These are phyloP conservation scores for Grosmannia serpens DNA, from an alignment of 2,329 filamentous ascomycete species.

Conservation along the genomic window DNA sequence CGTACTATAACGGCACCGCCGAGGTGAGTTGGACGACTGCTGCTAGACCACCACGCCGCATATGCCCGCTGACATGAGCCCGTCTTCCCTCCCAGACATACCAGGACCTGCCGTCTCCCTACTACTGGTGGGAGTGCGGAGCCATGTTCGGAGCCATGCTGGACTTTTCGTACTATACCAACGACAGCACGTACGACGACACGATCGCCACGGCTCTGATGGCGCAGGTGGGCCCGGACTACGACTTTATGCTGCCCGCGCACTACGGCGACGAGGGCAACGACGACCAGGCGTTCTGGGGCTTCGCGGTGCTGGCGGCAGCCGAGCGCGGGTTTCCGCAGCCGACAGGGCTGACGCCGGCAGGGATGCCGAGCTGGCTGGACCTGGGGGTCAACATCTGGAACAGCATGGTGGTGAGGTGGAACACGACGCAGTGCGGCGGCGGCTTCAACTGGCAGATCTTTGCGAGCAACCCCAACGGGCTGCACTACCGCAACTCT, in stretches of 20 bases:
- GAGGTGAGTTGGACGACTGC: constrained; percentile 18
- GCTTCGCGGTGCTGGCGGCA: constrained; percentile 53
- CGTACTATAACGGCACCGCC: constrained; percentile 49
- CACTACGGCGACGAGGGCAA: constrained; percentile 55
- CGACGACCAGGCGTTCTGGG: constrained; percentile 68
- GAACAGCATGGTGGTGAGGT: constrained; percentile 56
- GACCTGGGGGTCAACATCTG: constrained; percentile 60
- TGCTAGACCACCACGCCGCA: not conserved
- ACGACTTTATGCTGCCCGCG: constrained; percentile 47
- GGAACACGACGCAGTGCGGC: constrained; percentile 55
- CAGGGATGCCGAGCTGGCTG: constrained; percentile 58
- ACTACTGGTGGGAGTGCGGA: constrained; percentile 59
- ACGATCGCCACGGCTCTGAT: constrained; percentile 46
- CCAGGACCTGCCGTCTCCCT: constrained; percentile 52
- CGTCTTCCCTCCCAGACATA: constrained; percentile 28
- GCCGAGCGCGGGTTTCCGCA: constrained; percentile 58
- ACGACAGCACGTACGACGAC: constrained; percentile 50
- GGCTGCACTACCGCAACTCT: constrained; percentile 73
- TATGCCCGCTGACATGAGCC: not conserved
- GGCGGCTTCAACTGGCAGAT: constrained; percentile 79
- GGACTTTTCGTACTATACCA: constrained; percentile 58
- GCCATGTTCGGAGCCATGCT: constrained; percentile 57
- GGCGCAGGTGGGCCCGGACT: constrained; percentile 43
- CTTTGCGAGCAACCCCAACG: constrained; percentile 58
- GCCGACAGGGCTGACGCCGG: constrained; percentile 41